Evolutionary conservation across 768 basidiomycete species (phyloP).

Genomic region (Mycena metata): DNA sequence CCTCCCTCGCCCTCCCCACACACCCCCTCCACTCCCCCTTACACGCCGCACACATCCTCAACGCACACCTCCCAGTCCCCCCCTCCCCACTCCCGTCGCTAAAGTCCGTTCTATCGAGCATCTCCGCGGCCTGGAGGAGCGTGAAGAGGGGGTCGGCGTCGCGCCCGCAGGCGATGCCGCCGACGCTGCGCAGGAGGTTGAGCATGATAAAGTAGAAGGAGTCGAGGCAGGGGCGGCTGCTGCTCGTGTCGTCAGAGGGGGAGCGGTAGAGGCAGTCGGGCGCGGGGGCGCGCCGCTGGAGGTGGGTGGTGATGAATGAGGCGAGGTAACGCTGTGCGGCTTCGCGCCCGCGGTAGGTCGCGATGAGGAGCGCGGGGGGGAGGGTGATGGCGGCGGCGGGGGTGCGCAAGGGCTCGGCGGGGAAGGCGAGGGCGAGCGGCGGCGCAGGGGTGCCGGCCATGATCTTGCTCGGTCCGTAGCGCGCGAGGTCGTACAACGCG

Average conservation of each 20-base stretch:
- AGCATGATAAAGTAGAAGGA: too few relatives aligned
- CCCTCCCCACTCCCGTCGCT: slow-evolving; percentile 73
- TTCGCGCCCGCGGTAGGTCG: too few relatives aligned
- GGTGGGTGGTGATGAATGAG: too few relatives aligned
- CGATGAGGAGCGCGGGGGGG: slow-evolving; percentile 54
- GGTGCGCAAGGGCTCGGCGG: slow-evolving; percentile 39
- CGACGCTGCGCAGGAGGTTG: slow-evolving; percentile 75
- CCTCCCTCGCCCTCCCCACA: slow-evolving; percentile 68
- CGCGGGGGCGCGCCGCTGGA: too few relatives aligned
- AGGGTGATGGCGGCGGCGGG: slow-evolving; percentile 24
- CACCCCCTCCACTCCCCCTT: too few relatives aligned
- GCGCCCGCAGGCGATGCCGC: slow-evolving; percentile 76
- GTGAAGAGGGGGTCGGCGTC: slow-evolving; percentile 83
- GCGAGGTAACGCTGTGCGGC: too few relatives aligned
- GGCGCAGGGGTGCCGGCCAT: slow-evolving; percentile 62
- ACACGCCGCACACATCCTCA: slow-evolving; percentile 53
- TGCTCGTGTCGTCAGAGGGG: too few relatives aligned
- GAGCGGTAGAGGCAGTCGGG: too few relatives aligned
- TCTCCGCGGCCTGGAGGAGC: slow-evolving; percentile 75
- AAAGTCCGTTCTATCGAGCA: slow-evolving; percentile 80
- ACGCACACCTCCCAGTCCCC: slow-evolving; percentile 67
- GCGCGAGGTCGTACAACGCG: slow-evolving; percentile 80
- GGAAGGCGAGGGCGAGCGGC: slow-evolving; percentile 49
- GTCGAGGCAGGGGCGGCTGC: too few relatives aligned
- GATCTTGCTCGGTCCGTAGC: slow-evolving; percentile 81